Evolutionary conservation across 106 monocot species (phyloP).

Genomic region (Amphibolis antarctica): DNA sequence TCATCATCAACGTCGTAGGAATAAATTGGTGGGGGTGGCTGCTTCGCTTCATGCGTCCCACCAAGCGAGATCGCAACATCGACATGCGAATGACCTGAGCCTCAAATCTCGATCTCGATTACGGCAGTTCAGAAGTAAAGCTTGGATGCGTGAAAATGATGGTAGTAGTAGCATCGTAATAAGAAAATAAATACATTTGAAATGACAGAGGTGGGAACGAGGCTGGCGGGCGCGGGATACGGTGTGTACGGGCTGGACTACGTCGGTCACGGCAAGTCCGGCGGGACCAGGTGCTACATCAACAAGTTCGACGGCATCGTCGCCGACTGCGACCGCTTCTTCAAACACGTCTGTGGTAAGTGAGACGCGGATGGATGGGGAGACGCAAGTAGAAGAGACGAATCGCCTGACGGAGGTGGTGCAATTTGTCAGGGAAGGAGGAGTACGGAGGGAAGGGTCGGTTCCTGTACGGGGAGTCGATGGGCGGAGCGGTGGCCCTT

Average conservation of each 20-base stretch:
- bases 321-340: conserved; percentile 63
- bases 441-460: conserved; percentile 49
- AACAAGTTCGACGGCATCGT: conserved; percentile 67
- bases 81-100: too few species aligned
- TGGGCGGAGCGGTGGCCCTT: conserved; percentile 89
- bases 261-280: conserved; percentile 83
- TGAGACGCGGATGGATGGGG: too few species aligned
- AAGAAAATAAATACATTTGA: too few species aligned
- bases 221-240: conserved; percentile 62
- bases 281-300: conserved; percentile 91
- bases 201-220: conserved; percentile 54
- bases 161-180: conserved; percentile 5
- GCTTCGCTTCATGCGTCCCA: not conserved
- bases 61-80: too few species aligned
- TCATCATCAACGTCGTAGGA: too few species aligned
- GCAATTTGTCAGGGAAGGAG: conserved; percentile 47
- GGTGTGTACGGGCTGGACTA: conserved; percentile 83
- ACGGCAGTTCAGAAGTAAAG: too few species aligned
- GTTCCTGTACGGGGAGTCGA: conserved; percentile 95
- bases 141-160: not conserved
- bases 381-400: too few species aligned
- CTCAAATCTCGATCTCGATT: too few species aligned
- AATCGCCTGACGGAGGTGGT: too few species aligned
- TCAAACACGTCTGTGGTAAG: conserved; percentile 66
- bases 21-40: not conserved